Base-by-base conservation (phyloP, 1,284 basidiomycete genomes). In the Trichosporon faecale region DNA sequence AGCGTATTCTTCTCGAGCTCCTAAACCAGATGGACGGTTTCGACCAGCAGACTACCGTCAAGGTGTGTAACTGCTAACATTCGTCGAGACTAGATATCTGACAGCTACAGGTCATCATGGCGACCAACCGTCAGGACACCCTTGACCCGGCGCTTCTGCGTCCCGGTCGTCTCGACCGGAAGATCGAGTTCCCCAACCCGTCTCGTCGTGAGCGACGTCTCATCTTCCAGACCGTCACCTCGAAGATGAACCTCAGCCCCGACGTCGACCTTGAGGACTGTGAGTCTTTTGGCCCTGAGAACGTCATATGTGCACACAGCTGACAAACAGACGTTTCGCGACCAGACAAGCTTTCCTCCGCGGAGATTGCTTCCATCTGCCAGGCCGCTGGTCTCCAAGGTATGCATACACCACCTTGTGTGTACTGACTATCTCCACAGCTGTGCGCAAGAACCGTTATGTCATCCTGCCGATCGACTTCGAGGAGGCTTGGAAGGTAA, bases 11-110 rank as follows among this genome's bases (percentile, higher is more conserved):
- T 74, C 89, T 99, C n/a, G 97, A 99, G 82, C 85, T 99, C 72
- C 87, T 99, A 72, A 99, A 98, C 82, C 97, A 99, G 82, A 99
- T 99, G 97, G 97, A 99, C 79, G 97, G 97, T 74, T 99, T 99
- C 85, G 97, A 99, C 84, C 97, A 99, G 84, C 93, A 93, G 6
- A 96, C 94, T 82, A 99, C 96, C 78, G 97, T 99, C 82, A 99
- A 99, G 89, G 95, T 93, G 84, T 75, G 49, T 21, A 44, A 12
- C 9, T 5, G 0, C 21, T 4, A 37, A 68, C 37, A 33, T 63
- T 3, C 0, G 23, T 14, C n/a, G 18, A 21, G n/a, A n/a, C n/a
- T n/a, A n/a, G n/a, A n/a, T n/a, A n/a, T n/a, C n/a, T n/a, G n/a
- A 68, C 69, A 37, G 23, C 3, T 11, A 21, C 71, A 95, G 94